Conservation (phyloP, 139 green algal genomes). For the Yamagishiella unicocca region DNA sequence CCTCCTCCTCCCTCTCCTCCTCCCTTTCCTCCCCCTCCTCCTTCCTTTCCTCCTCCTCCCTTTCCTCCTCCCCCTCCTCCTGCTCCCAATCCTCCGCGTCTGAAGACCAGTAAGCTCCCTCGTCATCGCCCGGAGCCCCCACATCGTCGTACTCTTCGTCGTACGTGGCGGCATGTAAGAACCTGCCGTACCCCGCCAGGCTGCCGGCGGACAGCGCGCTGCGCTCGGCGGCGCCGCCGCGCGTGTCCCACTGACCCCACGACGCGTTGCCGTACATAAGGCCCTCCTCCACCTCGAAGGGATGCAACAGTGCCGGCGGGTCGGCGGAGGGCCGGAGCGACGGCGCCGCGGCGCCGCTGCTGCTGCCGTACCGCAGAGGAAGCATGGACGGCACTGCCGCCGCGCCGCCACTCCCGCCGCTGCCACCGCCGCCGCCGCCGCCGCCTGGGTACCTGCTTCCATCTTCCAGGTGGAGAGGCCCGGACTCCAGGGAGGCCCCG, state of each 20-base stretch:
- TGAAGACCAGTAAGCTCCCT: neutral
- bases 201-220: neutral
- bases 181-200: neutral
- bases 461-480: no score
- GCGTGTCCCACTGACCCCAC: no score
- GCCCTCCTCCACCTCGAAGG: slow-evolving; percentile 16
- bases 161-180: neutral
- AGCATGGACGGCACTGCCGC: neutral
- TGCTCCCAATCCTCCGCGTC: neutral
- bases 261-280: no score
- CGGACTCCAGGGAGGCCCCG: no score
- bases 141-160: neutral
- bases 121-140: neutral
- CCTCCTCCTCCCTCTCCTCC: no score
- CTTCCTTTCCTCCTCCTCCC: neutral
- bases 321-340: neutral
- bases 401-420: no score
- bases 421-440: no score
- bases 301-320: slow-evolving; percentile 5
- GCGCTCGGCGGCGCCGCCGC: neutral
- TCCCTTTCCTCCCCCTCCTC: no score
- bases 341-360: neutral
- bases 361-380: neutral
- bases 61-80: neutral
- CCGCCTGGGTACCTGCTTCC: no score